Evolutionary conservation across 2,329 filamentous ascomycete species (phyloP), one percentile per base, ranked within the genome.

Genomic region (Herpotrichia juniperi): DNA sequence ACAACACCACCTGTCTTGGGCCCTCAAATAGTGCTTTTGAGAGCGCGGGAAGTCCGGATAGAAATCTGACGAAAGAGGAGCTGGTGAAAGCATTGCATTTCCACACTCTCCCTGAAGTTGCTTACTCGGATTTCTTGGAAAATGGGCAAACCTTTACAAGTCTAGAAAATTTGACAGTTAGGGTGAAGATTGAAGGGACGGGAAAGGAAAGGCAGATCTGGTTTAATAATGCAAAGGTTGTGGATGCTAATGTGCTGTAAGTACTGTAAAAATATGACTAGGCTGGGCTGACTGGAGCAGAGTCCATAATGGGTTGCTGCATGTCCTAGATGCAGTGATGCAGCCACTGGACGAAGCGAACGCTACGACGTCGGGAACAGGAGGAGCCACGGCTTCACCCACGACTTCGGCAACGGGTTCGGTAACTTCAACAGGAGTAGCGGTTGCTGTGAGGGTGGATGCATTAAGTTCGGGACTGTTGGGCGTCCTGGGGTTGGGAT

Each of bases 241-340:
- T 65, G 4, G 49, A 65, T 42, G 58, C 58, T 7, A 65, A 65
- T 50, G 58, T 65, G 2, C 40, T 63, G 62, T 65, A 50, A 55
- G 60, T 61, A 10, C 17, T 24, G 11, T 12, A 45, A 22, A 2
- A 42, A 19, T 34, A 16, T 24, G 14, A 22, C 17, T 14, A 37
- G 42, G 24, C 39, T 10, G 11, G 3, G 47, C 40, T 51, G 22
- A 47, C 43, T 1, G 19, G 12, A 14, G 22, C 21, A 64, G 62
- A 28, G 56, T 58, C 9, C 54, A 63, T 42, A 64, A 64, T 39
- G 62, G 62, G 1, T 49, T 63, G 9, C 50, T 63, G 48, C 62
- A 63, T 40, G 52, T 64, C 10, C 49, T 64, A 6, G 62, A 64
- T 30, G 50, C 53, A 5, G 52, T 64, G 34, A 63, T 64, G 59